Evolutionary conservation across 2,329 filamentous ascomycete species (phyloP).

Genomic region (Neodidymelliopsis sp.): DNA sequence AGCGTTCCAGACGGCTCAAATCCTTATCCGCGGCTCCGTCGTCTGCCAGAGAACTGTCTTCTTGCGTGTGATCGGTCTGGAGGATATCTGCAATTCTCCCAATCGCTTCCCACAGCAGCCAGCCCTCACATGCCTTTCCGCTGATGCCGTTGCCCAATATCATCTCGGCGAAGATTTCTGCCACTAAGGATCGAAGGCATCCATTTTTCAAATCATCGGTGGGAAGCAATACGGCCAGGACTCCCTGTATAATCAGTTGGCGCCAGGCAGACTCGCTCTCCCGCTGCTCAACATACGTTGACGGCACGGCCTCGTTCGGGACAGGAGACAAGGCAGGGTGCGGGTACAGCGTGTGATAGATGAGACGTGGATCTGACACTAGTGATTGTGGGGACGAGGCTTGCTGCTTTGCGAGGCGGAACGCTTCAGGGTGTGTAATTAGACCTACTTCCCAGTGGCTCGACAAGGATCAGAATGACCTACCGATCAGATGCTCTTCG

Average conservation of each 20-base stretch:
- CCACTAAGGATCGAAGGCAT: slow-evolving; percentile 82
- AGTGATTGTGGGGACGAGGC: slow-evolving; percentile 66
- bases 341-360: slow-evolving; percentile 86
- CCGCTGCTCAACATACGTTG: slow-evolving; percentile 66
- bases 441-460: slow-evolving; percentile 29
- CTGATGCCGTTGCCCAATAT: slow-evolving; percentile 84
- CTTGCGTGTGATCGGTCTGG: slow-evolving; percentile 43
- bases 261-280: slow-evolving; percentile 85
- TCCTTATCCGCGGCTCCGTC: slow-evolving; percentile 33
- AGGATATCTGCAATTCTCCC: slow-evolving; percentile 70
- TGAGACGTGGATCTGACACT: slow-evolving; percentile 67
- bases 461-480: slow-evolving; percentile 38
- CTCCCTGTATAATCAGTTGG: slow-evolving; percentile 83
- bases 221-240: slow-evolving; percentile 83
- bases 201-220: slow-evolving; percentile 91
- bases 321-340: slow-evolving; percentile 82
- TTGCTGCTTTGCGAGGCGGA: slow-evolving; percentile 69
- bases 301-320: slow-evolving; percentile 63
- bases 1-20: slow-evolving; percentile 61
- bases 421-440: slow-evolving; percentile 63
- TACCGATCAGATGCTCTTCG: slow-evolving; percentile 81
- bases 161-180: slow-evolving; percentile 88
- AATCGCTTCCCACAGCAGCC: slow-evolving; percentile 86
- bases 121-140: slow-evolving; percentile 83
- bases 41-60: slow-evolving; percentile 38